Evolutionary conservation across 2,329 filamentous ascomycete species (phyloP), one percentile per base, ranked within the genome.

Genomic region (Aspergillus puulaauensis): DNA sequence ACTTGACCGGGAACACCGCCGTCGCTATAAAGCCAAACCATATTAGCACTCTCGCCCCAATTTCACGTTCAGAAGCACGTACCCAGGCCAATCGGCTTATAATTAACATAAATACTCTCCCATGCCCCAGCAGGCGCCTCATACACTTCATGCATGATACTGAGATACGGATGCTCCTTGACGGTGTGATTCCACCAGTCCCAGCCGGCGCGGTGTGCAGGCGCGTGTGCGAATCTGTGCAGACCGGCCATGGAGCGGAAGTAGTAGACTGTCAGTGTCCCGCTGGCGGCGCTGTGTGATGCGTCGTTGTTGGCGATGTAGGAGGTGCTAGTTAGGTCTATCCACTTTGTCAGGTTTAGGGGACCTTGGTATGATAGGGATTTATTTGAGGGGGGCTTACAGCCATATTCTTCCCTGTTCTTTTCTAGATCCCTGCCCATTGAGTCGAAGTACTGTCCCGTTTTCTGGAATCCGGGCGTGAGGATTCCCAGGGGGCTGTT

Each of bases 101-200:
- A 56, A 24, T 56, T 56, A 14, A 56, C 6, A 35, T 45, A 56
- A 6, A 56, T 35, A 27, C 44, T 56, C 37, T 56, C 53, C 53
- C 53, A 56, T 6, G 9, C 11, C 14, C 53, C 53, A 6, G 53
- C 39, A 17, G 46, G 39, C 3, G 53, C 53, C 27, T 56, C 53
- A n/a, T 51, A 56, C 0, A 56, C 53, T 21, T 56, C 53, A 45
- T 56, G 53, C 40, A 50, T 50, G 17, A 56, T 45, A 33, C 53
- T 56, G 40, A 56, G 45, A 43, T 56, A 35, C 3, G 46, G 17
- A 45, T 56, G 24, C 2, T 51, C 39, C 53, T 56, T 56, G 39
- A 24, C 23, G 2, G 46, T 56, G 37, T 27, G 37, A 14, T 39
- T 45, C 53, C 53, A 56, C 53, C 53, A 56, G 27, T 50, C 39